These are phyloP conservation scores for Colletotrichum cordylinicola DNA, from an alignment of 2,329 filamentous ascomycete genomes.

Conservation along the genomic window DNA sequence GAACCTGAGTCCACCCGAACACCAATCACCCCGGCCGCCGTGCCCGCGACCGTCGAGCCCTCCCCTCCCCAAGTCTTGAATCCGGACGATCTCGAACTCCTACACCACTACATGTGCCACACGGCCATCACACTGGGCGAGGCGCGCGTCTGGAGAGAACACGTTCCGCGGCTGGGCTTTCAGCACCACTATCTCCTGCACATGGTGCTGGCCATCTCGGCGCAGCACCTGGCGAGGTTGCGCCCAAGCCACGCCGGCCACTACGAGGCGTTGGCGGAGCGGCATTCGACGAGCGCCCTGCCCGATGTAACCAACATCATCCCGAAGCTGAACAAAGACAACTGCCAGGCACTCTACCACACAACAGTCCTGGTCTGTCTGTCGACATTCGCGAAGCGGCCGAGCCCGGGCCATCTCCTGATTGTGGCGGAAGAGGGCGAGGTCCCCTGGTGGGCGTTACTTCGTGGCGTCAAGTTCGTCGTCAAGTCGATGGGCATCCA, in stretches of 20 bases:
- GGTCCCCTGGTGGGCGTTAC: constrained; percentile 24
- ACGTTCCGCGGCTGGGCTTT: constrained; percentile 29
- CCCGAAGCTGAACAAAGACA: constrained; percentile 19
- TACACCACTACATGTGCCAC: constrained; percentile 28
- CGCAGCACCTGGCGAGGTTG: constrained; percentile 25
- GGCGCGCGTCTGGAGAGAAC: constrained; percentile 22
- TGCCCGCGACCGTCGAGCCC: background rate
- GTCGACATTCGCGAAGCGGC: constrained; percentile 22
- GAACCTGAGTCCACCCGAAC: background rate
- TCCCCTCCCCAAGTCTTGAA: constrained; percentile 5
- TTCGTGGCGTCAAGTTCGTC: constrained; percentile 25
- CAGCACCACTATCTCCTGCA: constrained; percentile 27
- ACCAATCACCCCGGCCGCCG: background rate
- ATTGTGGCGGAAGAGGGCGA: constrained; percentile 21
- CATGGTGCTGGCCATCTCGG: constrained; percentile 28
- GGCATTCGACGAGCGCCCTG: constrained; percentile 24
- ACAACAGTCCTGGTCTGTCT: constrained; percentile 27
- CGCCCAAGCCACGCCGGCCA: background rate
- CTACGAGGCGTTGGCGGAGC: constrained; percentile 24
- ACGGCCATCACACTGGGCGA: constrained; percentile 24
- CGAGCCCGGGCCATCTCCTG: constrained; percentile 21
- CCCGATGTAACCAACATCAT: constrained; percentile 25
- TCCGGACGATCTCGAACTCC: constrained; percentile 28
- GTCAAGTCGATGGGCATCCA: constrained; percentile 17
- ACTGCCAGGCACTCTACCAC: constrained; percentile 27